Percentiles rank a stretch among this genome's conserved stretches.
These are phyloP conservation scores for Warburgia ugandensis DNA, from an alignment of 164 flowering plant species.

Conservation along the genomic window DNA sequence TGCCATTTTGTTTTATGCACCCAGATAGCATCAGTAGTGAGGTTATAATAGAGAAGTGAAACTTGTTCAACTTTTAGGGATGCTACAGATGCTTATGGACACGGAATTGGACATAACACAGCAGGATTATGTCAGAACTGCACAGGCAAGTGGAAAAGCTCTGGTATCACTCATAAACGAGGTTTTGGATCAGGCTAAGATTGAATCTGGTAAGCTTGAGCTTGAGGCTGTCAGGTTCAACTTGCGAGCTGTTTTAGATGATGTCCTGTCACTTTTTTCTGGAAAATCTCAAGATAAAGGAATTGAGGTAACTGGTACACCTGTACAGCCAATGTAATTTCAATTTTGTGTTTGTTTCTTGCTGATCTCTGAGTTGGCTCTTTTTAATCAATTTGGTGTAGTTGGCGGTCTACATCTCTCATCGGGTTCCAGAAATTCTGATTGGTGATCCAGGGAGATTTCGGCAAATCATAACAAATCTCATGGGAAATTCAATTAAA, in stretches of 20 bases:
- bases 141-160: constrained; percentile 89
- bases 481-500: constrained; percentile 93
- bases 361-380: neutral
- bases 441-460: constrained; percentile 95
- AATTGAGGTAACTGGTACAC: constrained; percentile 52
- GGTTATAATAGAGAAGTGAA: neutral
- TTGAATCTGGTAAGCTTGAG: constrained; percentile 94
- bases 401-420: constrained; percentile 85
- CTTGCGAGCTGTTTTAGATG: constrained; percentile 73
- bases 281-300: constrained; percentile 90
- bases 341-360: neutral
- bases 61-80: constrained; percentile 40
- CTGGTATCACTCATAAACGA: constrained; percentile 85
- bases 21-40: neutral
- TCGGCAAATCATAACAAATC: constrained; percentile 87
- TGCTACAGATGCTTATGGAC: constrained; percentile 94
- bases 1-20: neutral
- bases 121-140: constrained; percentile 84
- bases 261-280: constrained; percentile 86
- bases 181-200: constrained; percentile 93
- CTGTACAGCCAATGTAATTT: neutral
- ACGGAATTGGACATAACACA: constrained; percentile 86
- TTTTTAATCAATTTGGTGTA: constrained; percentile 23
- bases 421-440: constrained; percentile 66
- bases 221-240: constrained; percentile 80